phyloP scores from a whole-genome alignment of 305 asterid species.

The Fraxinus dipetala region DNA sequence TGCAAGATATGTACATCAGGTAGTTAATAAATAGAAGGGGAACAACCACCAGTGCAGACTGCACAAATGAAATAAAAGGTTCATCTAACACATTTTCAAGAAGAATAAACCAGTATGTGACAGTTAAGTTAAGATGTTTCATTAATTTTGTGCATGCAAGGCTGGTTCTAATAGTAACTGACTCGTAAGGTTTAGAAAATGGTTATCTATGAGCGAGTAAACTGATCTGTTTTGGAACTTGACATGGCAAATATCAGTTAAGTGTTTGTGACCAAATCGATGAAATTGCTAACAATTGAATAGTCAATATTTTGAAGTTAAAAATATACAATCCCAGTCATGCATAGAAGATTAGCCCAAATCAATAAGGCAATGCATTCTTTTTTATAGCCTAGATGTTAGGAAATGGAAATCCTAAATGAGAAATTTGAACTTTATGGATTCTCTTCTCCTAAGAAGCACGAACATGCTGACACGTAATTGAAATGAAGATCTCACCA shows the following conservation, averaged over 20 bases:
- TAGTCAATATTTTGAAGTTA: background rate
- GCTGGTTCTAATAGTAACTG: background rate
- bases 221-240: background rate
- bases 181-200: background rate
- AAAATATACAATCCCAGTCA: background rate
- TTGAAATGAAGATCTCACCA: conserved; percentile 48
- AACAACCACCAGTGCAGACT: background rate
- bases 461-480: background rate
- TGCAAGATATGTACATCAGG: conserved; percentile 27
- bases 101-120: background rate
- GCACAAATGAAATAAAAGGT: background rate
- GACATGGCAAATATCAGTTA: background rate
- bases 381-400: background rate
- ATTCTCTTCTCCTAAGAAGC: background rate
- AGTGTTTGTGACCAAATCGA: background rate
- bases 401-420: background rate
- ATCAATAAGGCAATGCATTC: background rate
- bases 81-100: background rate
- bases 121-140: background rate
- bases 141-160: background rate
- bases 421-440: background rate
- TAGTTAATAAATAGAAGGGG: background rate
- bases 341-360: background rate
- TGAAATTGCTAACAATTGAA: background rate
- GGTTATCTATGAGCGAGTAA: background rate